Base-by-base conservation (phyloP, 805 yeast genomes). In the Candida xyloterini region DNA sequence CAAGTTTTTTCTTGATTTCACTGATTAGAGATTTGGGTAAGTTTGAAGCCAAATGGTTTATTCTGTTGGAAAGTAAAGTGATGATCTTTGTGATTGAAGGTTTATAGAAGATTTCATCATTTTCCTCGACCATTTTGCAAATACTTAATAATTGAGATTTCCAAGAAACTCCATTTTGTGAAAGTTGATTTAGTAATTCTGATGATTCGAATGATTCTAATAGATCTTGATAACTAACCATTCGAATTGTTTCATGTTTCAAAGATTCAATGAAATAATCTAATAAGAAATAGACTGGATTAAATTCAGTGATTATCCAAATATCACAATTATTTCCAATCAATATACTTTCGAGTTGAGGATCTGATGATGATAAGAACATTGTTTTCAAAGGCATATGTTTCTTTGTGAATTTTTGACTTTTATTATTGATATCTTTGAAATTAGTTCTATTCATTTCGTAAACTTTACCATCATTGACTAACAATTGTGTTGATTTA, bases 61-160 rank as follows among this genome's bases (percentile, higher is more conserved):
- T 65, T 45, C 68, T 77, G 0, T 15, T 30, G 10, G 63, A 54
- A 7, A 82, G 52, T 46, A 59, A 74, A 1, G 44, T 40, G 2
- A 67, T 42, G 2, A 74, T 66, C 40, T 66, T 71, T 1, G 48
- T 52, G 3, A 57, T 42, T 1, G 76, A 67, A 22, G 72, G 67
- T 51, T 70, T 76, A 56, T 62, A 73, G 43, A 70, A 75, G 2
- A 40, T 31, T 30, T 71, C 75, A 21, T 66, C 78, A 13, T 63
- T 68, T 40, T 73, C 79, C 18, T 55, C 61, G 3, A 70, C 57
- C 1, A 50, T 42, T 22, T 73, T 76, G 33, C 71, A 60, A 7
- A 73, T 62, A n/a, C 46, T 38, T 0, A 38, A 40, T 22, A 78
- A 44, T 4, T 61, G 46, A 0, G 22, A 21, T 13, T 47, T 43